Evolutionary conservation across 2,329 filamentous ascomycete genomes (phyloP), one percentile per base, ranked within the genome.

Genomic region (Epichloe hybrida): DNA sequence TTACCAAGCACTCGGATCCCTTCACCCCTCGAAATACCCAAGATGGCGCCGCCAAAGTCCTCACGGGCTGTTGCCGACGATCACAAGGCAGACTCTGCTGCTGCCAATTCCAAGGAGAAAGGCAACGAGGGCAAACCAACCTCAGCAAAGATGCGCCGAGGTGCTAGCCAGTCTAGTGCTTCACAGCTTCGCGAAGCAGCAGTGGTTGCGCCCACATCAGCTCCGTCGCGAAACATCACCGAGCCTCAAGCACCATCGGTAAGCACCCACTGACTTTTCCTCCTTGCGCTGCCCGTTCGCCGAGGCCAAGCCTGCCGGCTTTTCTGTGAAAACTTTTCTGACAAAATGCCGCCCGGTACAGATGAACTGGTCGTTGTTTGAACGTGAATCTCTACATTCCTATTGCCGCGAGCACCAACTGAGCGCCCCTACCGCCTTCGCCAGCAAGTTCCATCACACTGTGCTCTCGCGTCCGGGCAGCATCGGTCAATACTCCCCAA

Each of bases 361-460:
- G 78, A 66, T 81, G 34, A 72, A 83, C 62, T 90, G 86, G 86
- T 69, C 76, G 17, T 76, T 77, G 2, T 83, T 87, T 59, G 80
- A 86, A 34, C 72, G 80, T 53, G 70, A 79, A 46, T 71, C 85
- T 46, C 79, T 93, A 47, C 84, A 90, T 62, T 74, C 77, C 56
- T 93, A 93, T 72, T 80, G 86, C 55, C 79, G 84, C 62, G 77
- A 84, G 56, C 82, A 90, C 70, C 77, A 78, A 53, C 75, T 93
- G 60, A 76, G 79, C 61, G 83, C 81, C 0, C 83, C 86, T 13
- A 79, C 82, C 38, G 78, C 84, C 52, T 91, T 88, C 67, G 76
- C 72, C 51, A 79, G 73, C 58, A 73, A 77, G 42, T 82, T 80
- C 65, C 77, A 80, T 60, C 73, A 80, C 58, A 75, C 76, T 64